phyloP scores from a whole-genome alignment of 768 basidiomycete species.

The Cystofilobasidium ferigula region DNA sequence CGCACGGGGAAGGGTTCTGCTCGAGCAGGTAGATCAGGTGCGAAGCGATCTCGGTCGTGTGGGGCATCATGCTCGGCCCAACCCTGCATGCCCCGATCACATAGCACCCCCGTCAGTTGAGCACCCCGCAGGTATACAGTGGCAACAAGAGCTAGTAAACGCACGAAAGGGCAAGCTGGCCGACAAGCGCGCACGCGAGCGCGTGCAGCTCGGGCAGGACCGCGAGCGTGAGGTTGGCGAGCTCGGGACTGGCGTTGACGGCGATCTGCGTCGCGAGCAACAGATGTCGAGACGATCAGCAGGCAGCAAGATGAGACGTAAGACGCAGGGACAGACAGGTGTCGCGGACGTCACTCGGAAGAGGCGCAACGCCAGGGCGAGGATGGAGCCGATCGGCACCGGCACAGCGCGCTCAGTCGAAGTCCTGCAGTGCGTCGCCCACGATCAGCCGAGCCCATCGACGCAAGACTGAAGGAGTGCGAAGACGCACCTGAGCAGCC shows the following conservation, averaged over 20 bases:
- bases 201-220: conserved; percentile 23
- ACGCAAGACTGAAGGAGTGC: neutral
- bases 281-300: conserved; percentile 46
- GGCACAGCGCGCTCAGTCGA: conserved; percentile 49
- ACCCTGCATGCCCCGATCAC: neutral
- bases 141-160: neutral
- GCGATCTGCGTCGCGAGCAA: conserved; percentile 48
- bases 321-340: conserved; percentile 38
- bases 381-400: conserved; percentile 56
- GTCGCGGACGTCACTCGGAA: conserved; percentile 32
- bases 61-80: conserved; percentile 40
- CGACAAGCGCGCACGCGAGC: conserved; percentile 19
- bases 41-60: conserved; percentile 44
- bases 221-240: conserved; percentile 31
- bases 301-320: conserved; percentile 42
- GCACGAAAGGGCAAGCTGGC: conserved; percentile 12
- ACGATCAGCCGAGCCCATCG: neutral
- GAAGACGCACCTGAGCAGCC: conserved; percentile 47
- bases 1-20: conserved; percentile 25
- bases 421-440: conserved; percentile 27
- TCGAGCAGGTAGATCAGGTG: conserved; percentile 43
- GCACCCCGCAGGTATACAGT: too few species aligned
- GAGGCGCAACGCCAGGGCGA: conserved; percentile 48
- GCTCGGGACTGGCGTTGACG: conserved; percentile 44
- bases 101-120: neutral